A percentile compares a stretch with the other conserved stretches of the same genome.
phyloP scores from a whole-genome alignment of 768 basidiomycete genomes.

The Amanita fuliginea region DNA sequence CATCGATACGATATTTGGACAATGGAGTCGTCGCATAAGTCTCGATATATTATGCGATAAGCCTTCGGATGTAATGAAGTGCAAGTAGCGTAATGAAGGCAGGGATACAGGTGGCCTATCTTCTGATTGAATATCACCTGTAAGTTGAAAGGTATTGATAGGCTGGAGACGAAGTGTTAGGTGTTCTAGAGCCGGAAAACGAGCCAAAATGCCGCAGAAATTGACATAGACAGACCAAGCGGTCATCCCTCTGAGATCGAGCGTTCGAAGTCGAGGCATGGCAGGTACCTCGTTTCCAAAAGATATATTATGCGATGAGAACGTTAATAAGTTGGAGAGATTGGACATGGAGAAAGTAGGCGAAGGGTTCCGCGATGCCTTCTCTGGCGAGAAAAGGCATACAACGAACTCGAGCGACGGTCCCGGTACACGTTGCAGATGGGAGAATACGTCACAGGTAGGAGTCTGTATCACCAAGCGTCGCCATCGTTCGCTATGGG shows the following conservation, averaged over 20 bases:
- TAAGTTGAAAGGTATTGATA: conserved; percentile 8
- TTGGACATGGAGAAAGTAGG: conserved; percentile 11
- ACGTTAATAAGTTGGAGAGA: conserved; percentile 15
- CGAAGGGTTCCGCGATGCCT: conserved; percentile 10
- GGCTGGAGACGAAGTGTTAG: conserved; percentile 21
- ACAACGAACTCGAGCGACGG: conserved; percentile 17
- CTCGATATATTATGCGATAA: conserved; percentile 14
- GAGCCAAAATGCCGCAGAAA: conserved; percentile 15
- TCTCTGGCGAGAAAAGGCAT: conserved; percentile 14
- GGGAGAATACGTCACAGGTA: conserved; percentile 14
- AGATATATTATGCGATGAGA: conserved; percentile 19
- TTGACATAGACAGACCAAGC: conserved; percentile 12
- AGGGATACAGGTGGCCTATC: conserved; percentile 13
- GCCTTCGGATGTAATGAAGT: conserved; percentile 21
- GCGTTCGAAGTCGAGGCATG: conserved; percentile 13
- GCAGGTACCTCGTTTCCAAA: conserved; percentile 12
- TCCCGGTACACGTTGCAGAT: conserved; percentile 11
- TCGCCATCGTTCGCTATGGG: conserved; percentile 19
- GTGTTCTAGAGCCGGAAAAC: conserved; percentile 11
- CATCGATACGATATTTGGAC: conserved; percentile 17
- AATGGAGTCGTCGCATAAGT: conserved; percentile 15
- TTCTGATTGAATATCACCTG: conserved; percentile 3
- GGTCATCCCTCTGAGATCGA: conserved; percentile 20
- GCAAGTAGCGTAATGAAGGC: conserved; percentile 15
- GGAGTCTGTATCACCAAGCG: conserved; percentile 15